Evolutionary conservation across 176 grass and related monocot genomes (phyloP).

Genomic region (Eremochloa ophiuroides): DNA sequence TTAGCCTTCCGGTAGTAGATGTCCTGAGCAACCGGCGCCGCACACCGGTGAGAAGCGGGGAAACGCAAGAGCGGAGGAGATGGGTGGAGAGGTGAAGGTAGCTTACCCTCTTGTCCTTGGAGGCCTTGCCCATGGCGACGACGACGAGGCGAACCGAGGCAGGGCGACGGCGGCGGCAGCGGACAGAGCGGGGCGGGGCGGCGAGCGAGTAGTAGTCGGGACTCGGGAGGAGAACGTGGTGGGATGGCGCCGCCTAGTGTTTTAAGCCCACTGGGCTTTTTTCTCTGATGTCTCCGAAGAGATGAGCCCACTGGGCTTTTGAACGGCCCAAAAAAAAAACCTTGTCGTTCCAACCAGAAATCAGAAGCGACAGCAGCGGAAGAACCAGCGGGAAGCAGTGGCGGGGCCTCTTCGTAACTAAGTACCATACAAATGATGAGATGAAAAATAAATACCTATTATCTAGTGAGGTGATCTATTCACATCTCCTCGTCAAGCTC

Average conservation of each 20-base stretch:
- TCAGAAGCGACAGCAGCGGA: not conserved
- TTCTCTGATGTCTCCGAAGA: too few species aligned
- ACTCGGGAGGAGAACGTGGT: not conserved
- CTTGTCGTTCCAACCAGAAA: not conserved
- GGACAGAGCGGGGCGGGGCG: not conserved
- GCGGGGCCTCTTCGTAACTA: too few species aligned
- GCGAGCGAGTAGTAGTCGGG: not conserved
- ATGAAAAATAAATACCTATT: too few species aligned
- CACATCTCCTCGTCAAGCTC: too few species aligned
- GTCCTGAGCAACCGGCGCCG: constrained; percentile 35
- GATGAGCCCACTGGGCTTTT: not conserved
- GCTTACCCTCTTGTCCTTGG: constrained; percentile 76
- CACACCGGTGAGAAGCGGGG: not conserved
- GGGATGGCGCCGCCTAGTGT: not conserved
- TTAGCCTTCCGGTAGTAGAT: constrained; percentile 91
- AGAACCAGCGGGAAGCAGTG: too few species aligned
- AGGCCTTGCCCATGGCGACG: constrained; percentile 57
- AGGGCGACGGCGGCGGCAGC: not conserved
- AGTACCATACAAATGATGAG: too few species aligned
- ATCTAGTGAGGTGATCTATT: too few species aligned
- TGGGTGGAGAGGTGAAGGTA: not conserved
- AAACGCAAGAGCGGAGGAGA: not conserved
- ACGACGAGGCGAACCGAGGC: not conserved
- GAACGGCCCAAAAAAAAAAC: not conserved
- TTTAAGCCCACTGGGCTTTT: not conserved